Percentiles rank a stretch among this genome's conserved stretches.
phyloP scores from a whole-genome alignment of 805 yeast genomes.

The Kregervanrija delftensis region DNA sequence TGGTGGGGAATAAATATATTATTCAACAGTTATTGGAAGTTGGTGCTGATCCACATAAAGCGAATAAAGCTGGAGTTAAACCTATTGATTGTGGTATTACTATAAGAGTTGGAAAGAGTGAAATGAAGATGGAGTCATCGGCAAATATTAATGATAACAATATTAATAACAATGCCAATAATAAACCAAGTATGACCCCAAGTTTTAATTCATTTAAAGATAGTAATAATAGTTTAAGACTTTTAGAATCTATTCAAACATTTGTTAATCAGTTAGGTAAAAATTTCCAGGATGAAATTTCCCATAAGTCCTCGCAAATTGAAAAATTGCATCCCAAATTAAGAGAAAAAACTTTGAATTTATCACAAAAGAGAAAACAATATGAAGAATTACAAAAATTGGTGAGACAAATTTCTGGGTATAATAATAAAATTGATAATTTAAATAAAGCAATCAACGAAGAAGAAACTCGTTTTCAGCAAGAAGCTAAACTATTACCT shows the following conservation, averaged over 20 bases:
- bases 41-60: slow-evolving; percentile 76
- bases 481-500: slow-evolving; percentile 28
- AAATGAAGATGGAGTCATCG: too few relatives aligned
- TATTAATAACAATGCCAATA: neutral
- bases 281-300: slow-evolving; percentile 54
- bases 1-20: slow-evolving; percentile 75
- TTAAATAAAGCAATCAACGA: slow-evolving; percentile 57
- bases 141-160: neutral
- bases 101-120: slow-evolving; percentile 15
- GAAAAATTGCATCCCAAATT: slow-evolving; percentile 47
- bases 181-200: neutral
- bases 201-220: neutral
- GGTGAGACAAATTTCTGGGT: slow-evolving; percentile 37
- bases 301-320: slow-evolving; percentile 44
- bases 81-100: slow-evolving; percentile 82
- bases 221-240: slow-evolving; percentile 26
- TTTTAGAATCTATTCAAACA: slow-evolving; percentile 44
- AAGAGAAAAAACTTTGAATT: slow-evolving; percentile 46
- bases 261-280: slow-evolving; percentile 46
- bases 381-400: slow-evolving; percentile 46
- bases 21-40: slow-evolving; percentile 77
- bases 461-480: slow-evolving; percentile 51
- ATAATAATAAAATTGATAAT: slow-evolving; percentile 49
- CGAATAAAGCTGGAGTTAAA: slow-evolving; percentile 80
- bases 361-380: slow-evolving; percentile 41